phyloP scores from a whole-genome alignment of 805 yeast species.

The Ascoidea asiatica region DNA sequence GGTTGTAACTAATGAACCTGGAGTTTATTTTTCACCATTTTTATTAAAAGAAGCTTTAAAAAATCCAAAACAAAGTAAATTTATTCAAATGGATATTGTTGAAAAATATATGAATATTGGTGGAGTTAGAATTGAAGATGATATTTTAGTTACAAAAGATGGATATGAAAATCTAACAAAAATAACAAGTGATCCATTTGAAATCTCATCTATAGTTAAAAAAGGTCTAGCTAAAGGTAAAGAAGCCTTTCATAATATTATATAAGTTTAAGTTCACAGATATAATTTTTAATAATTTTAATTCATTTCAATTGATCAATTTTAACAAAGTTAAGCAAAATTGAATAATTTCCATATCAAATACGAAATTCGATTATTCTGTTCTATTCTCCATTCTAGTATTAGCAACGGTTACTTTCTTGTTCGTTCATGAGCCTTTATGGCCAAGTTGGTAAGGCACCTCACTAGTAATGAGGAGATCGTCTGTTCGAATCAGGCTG shows the following conservation, averaged over 20 bases:
- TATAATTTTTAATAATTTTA: too few relatives aligned
- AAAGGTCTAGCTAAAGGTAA: constrained; percentile 52
- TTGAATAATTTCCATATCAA: too few relatives aligned
- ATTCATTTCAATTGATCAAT: too few relatives aligned
- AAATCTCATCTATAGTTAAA: constrained; percentile 64
- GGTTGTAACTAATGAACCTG: constrained; percentile 94
- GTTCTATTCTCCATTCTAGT: too few relatives aligned
- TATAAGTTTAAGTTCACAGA: too few relatives aligned
- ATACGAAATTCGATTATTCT: too few relatives aligned
- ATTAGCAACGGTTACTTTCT: too few relatives aligned
- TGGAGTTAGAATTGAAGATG: constrained; percentile 97
- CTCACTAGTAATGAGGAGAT: too few relatives aligned
- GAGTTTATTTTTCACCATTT: constrained; percentile 79
- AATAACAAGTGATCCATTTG: constrained; percentile 76
- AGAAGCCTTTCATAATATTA: constrained; percentile 47
- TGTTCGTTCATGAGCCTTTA: too few relatives aligned
- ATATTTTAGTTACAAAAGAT: constrained; percentile 57
- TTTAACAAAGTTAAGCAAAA: too few relatives aligned
- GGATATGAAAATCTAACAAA: constrained; percentile 77
- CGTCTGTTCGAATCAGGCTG: too few relatives aligned
- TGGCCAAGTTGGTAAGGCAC: too few relatives aligned
- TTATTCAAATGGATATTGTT: constrained; percentile 50
- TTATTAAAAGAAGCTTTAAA: constrained; percentile 52
- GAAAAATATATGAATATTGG: constrained; percentile 80
- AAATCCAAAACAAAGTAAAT: constrained; percentile 35